Conservation (phyloP, 2,329 filamentous ascomycete genomes). For the Fusarium poae region DNA sequence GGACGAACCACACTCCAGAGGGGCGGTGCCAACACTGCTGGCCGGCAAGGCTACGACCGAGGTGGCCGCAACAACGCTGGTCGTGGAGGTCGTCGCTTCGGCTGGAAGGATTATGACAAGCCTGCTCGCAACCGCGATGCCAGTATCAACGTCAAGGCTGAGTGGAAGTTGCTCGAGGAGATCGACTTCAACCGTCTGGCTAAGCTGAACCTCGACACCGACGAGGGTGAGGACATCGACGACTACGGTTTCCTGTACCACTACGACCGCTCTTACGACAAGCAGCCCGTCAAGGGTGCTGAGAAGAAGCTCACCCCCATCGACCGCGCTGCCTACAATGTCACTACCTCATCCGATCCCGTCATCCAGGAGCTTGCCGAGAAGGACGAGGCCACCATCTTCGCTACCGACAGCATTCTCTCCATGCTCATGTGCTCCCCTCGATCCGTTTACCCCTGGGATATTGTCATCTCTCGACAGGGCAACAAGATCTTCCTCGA, state of each 20-base stretch:
- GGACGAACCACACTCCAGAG: slow-evolving; percentile 76
- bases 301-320: slow-evolving; percentile 90
- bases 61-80: slow-evolving; percentile 77
- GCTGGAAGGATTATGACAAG: slow-evolving; percentile 99
- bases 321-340: slow-evolving; percentile 97
- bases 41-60: slow-evolving; percentile 73
- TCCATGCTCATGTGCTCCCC: slow-evolving; percentile 99
- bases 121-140: slow-evolving; percentile 95
- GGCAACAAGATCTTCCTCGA: slow-evolving; percentile 98
- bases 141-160: slow-evolving; percentile 94
- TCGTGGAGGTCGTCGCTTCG: slow-evolving; percentile 86
- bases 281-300: slow-evolving; percentile 87
- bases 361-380: slow-evolving; percentile 97
- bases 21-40: slow-evolving; percentile 71
- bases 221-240: slow-evolving; percentile 94
- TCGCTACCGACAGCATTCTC: slow-evolving; percentile 95
- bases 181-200: slow-evolving; percentile 96
- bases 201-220: slow-evolving; percentile 95
- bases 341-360: slow-evolving; percentile 95
- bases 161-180: slow-evolving; percentile 96
- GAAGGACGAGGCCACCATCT: slow-evolving; percentile 95
- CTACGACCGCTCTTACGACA: slow-evolving; percentile 97
- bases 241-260: slow-evolving; percentile 98
- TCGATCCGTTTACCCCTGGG: slow-evolving; percentile 97
- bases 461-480: slow-evolving; percentile 92